A percentile compares a stretch with the other conserved stretches of the same genome.
phyloP scores from a whole-genome alignment of 2,329 filamentous ascomycete species.

The Endocalyx cinctus region DNA sequence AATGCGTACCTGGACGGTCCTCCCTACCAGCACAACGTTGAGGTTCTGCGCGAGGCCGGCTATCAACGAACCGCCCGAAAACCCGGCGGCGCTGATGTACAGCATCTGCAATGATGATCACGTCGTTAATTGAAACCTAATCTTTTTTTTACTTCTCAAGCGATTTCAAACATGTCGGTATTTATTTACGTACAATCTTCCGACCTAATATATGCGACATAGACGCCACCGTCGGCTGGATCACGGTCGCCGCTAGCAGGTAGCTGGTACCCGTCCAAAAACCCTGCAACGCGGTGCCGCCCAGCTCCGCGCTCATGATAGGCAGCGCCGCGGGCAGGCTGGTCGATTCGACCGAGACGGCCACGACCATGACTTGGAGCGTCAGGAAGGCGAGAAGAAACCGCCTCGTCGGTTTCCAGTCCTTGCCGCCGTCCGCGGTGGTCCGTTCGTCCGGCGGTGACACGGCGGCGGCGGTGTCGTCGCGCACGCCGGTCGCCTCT shows the following conservation, averaged over 20 bases:
- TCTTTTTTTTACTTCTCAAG: too few relatives aligned
- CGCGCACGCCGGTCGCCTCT: too few relatives aligned
- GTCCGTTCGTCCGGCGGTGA: too few relatives aligned
- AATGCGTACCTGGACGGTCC: constrained; percentile 41
- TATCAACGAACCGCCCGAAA: constrained; percentile 13
- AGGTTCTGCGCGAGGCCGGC: constrained; percentile 33
- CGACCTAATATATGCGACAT: constrained; percentile 13
- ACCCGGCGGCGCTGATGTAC: constrained; percentile 9
- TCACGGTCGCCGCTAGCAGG: constrained; percentile 59
- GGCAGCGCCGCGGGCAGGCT: constrained; percentile 59
- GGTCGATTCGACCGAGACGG: constrained; percentile 62
- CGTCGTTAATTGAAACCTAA: too few relatives aligned
- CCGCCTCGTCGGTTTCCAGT: constrained; percentile 24
- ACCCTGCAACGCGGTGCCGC: constrained; percentile 53
- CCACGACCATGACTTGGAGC: constrained; percentile 51
- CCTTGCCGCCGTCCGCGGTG: not conserved
- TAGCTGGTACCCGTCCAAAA: constrained; percentile 72
- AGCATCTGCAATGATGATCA: too few relatives aligned
- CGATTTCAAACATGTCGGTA: too few relatives aligned
- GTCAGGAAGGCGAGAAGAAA: constrained; percentile 47
- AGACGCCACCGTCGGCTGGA: constrained; percentile 39
- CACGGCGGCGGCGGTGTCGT: too few relatives aligned
- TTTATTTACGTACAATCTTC: constrained; percentile 8
- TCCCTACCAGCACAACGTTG: constrained; percentile 35
- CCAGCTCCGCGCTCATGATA: constrained; percentile 45